Evolutionary conservation across 2,329 filamentous ascomycete genomes (phyloP).

Genomic region (Byssochlamys sp.): DNA sequence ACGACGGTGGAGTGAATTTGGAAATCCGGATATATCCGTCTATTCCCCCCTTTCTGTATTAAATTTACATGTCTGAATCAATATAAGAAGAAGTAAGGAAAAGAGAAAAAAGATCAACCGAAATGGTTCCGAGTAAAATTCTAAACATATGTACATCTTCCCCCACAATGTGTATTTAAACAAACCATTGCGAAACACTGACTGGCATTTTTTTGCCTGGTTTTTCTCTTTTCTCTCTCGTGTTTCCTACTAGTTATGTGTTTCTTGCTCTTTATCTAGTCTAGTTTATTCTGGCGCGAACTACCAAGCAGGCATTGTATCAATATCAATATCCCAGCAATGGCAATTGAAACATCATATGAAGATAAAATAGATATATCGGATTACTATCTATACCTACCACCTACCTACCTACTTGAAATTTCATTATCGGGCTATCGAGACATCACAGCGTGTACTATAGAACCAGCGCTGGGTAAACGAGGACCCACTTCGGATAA

Average conservation of each 20-base stretch:
- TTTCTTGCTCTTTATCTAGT: neutral
- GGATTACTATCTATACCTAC: too few species aligned
- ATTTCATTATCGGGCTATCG: too few species aligned
- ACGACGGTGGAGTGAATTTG: slow-evolving; percentile 15
- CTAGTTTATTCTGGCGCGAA: too few species aligned
- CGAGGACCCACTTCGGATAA: too few species aligned
- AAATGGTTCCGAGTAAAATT: too few species aligned
- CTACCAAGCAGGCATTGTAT: neutral
- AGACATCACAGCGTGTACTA: too few species aligned
- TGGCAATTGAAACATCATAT: too few species aligned
- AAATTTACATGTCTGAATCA: neutral
- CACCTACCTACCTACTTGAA: too few species aligned
- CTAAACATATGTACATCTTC: neutral
- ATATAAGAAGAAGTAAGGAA: neutral
- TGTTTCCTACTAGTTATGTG: neutral
- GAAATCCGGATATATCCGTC: neutral
- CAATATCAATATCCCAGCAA: neutral
- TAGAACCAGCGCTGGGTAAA: too few species aligned
- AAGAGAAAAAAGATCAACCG: neutral
- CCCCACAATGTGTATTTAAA: neutral
- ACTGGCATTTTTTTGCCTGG: too few species aligned
- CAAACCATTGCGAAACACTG: neutral
- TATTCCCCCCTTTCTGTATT: neutral
- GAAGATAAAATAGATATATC: too few species aligned
- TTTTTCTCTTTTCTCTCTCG: neutral